Evolutionary conservation across 495 filamentous ascomycete genomes (phyloP).

Genomic region (Glonium stellatum): DNA sequence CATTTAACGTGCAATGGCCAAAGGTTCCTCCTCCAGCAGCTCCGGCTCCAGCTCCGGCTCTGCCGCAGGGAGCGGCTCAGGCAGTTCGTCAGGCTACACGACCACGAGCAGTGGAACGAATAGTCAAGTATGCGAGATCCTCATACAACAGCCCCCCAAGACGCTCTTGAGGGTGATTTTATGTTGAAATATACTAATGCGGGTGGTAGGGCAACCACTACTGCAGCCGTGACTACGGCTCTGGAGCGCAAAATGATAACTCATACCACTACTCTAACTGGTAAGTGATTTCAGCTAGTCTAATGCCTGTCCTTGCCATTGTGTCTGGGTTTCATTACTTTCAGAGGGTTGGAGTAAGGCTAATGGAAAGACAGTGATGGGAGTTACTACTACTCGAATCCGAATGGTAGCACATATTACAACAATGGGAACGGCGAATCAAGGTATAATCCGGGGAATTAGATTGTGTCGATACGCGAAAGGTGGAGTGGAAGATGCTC

Average conservation of each 20-base stretch:
- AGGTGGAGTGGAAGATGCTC: too few species aligned
- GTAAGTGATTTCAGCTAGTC: slow-evolving; percentile 27
- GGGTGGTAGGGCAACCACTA: slow-evolving; percentile 44
- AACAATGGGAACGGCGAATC: slow-evolving; percentile 10
- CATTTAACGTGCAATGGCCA: slow-evolving; percentile 4
- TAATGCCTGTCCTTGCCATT: too few species aligned
- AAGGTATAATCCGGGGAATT: neutral
- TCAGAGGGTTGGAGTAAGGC: neutral
- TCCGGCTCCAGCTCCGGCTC: slow-evolving; percentile 1
- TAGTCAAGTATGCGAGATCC: slow-evolving; percentile 13
- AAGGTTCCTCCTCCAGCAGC: slow-evolving; percentile 2
- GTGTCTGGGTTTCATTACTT: neutral
- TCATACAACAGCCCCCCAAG: neutral
- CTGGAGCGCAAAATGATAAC: slow-evolving; percentile 41
- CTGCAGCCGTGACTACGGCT: slow-evolving; percentile 48
- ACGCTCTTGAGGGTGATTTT: neutral
- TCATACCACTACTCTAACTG: slow-evolving; percentile 53
- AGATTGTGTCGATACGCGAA: neutral
- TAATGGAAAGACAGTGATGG: slow-evolving; percentile 37
- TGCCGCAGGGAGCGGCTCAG: neutral
- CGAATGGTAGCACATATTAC: slow-evolving; percentile 37
- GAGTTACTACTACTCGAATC: slow-evolving; percentile 56
- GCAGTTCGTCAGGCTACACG: slow-evolving; percentile 13
- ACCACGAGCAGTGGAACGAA: slow-evolving; percentile 20
- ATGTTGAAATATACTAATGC: neutral